Evolutionary conservation across 192 early-diverging fungal genomes (phyloP).

Genomic region (Coemansia sp.): DNA sequence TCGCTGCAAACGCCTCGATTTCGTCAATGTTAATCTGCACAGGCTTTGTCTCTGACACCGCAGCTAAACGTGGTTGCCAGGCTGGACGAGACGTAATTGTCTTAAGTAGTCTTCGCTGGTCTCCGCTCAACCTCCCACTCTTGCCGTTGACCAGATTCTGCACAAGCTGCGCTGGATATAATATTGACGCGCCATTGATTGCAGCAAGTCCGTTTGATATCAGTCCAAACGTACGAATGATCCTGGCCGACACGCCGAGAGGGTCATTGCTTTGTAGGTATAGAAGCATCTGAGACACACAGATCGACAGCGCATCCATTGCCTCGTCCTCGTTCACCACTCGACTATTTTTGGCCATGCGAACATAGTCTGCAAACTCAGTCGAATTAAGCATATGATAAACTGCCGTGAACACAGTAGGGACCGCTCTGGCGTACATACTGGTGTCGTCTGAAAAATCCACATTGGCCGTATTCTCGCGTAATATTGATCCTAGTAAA

Average conservation of each 20-base stretch:
- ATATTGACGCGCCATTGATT: constrained; percentile 32
- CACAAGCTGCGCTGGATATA: constrained; percentile 33
- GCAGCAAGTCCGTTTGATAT: constrained; percentile 38
- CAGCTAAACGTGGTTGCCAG: constrained; percentile 25
- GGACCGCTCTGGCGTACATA: constrained; percentile 23
- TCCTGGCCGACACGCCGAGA: constrained; percentile 19
- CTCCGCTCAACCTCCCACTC: constrained; percentile 8
- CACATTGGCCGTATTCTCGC: constrained; percentile 15
- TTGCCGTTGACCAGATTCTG: constrained; percentile 19
- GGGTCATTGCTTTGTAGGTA: constrained; percentile 28
- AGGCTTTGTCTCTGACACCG: constrained; percentile 23
- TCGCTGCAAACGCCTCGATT: constrained; percentile 32
- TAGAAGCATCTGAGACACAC: constrained; percentile 43
- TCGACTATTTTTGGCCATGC: constrained; percentile 22
- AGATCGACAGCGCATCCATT: constrained; percentile 36
- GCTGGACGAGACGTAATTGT: constrained; percentile 18
- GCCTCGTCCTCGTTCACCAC: constrained; percentile 38
- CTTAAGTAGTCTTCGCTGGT: constrained; percentile 17
- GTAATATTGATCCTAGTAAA: constrained; percentile 40
- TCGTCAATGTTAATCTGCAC: constrained; percentile 43
- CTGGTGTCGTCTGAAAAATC: constrained; percentile 3
- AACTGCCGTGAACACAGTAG: constrained; percentile 33
- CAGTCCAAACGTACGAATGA: constrained; percentile 35
- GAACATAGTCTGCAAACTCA: constrained; percentile 41
- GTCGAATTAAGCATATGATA: constrained; percentile 48